Evolutionary conservation across 441 rosid genomes (phyloP).

Genomic region (Bocquillonia castaneifolia): DNA sequence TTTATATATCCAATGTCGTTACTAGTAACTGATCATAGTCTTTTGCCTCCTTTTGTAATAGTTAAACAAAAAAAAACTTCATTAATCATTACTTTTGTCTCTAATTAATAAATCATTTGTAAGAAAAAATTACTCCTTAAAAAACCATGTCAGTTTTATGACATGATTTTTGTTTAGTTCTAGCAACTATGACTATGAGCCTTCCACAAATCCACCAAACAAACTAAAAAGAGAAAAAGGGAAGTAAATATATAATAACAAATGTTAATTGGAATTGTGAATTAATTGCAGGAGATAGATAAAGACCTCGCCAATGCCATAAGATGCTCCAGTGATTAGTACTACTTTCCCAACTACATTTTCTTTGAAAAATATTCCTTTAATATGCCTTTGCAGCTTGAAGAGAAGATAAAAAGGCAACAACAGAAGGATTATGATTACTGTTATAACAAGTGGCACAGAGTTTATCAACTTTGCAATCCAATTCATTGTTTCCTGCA

Average conservation of each 20-base stretch:
- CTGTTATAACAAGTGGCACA: not conserved
- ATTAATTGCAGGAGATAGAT: no score
- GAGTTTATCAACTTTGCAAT: no score
- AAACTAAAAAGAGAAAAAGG: not conserved
- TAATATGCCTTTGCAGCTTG: not conserved
- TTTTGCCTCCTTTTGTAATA: not conserved
- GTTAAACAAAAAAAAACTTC: no score
- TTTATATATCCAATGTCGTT: not conserved
- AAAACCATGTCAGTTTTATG: no score
- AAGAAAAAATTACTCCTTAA: no score
- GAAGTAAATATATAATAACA: not conserved
- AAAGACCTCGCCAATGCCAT: slow-evolving; percentile 38
- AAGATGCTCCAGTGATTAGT: slow-evolving; percentile 33
- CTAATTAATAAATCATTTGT: no score
- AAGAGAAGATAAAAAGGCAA: not conserved
- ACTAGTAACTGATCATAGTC: not conserved
- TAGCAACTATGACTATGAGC: no score
- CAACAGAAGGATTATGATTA: not conserved
- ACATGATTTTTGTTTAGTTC: no score
- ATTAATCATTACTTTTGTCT: no score
- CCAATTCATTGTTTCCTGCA: no score
- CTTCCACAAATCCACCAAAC: no score
- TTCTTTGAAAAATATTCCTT: not conserved
- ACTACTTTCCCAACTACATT: slow-evolving; percentile 30
- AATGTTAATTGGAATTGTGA: no score